Evolutionary conservation across 495 filamentous ascomycete genomes (phyloP).

Genomic region (Lindgomyces ingoldianus): DNA sequence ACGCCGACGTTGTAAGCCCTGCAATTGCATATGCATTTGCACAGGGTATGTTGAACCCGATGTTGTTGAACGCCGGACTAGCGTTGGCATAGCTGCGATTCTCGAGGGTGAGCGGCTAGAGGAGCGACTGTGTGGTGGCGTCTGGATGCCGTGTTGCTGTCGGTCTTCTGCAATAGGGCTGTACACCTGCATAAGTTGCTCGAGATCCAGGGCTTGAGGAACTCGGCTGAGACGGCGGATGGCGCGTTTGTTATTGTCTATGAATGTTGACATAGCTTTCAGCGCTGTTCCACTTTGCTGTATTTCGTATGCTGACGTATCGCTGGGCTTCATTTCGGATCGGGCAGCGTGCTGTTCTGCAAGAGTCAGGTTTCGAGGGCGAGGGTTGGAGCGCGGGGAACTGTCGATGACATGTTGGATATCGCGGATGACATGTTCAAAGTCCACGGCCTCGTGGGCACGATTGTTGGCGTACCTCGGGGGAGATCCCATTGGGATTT

Average conservation of each 20-base stretch:
- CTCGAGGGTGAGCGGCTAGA: constrained; percentile 6
- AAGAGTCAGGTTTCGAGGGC: constrained; percentile 2
- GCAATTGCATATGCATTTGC: background rate
- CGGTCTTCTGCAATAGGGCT: background rate
- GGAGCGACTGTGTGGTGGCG: constrained; percentile 6
- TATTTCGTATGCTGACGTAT: constrained; percentile 37
- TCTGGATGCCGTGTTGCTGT: background rate
- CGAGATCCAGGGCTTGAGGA: constrained; percentile 5
- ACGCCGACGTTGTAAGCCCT: too few relatives aligned
- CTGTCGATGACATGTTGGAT: constrained; percentile 10
- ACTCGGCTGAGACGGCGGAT: constrained; percentile 49
- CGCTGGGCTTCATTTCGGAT: constrained; percentile 35
- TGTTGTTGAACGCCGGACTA: background rate
- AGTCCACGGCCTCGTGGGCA: constrained; percentile 36
- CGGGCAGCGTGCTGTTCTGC: constrained; percentile 34
- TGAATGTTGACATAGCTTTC: constrained; percentile 50
- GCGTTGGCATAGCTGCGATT: background rate
- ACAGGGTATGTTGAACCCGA: background rate
- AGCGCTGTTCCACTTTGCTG: constrained; percentile 48
- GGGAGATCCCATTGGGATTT: constrained; percentile 36
- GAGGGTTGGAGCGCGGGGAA: constrained; percentile 15
- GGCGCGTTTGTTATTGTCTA: constrained; percentile 49
- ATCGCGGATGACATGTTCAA: constrained; percentile 50
- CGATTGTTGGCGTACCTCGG: constrained; percentile 35
- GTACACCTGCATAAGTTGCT: constrained; percentile 14